Evolutionary conservation across 768 basidiomycete species (phyloP).

Genomic region (Lentinula sp.): DNA sequence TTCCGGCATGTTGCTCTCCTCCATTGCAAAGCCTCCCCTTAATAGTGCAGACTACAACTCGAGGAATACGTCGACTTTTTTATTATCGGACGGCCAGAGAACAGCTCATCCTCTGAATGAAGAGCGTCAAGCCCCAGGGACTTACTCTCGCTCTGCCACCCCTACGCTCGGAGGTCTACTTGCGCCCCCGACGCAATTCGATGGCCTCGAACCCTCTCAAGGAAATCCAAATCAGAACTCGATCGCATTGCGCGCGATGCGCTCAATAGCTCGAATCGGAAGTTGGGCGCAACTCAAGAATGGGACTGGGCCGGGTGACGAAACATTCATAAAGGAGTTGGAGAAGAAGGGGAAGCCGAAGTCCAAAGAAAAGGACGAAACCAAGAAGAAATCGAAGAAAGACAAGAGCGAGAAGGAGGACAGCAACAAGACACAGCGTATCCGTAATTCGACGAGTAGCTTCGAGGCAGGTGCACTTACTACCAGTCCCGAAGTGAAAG

Average conservation of each 20-base stretch:
- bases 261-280: conserved; percentile 64
- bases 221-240: conserved; percentile 39
- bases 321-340: conserved; percentile 19
- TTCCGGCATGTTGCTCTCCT: conserved; percentile 14
- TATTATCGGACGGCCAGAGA: not conserved
- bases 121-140: not conserved
- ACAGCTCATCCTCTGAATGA: not conserved
- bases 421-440: conserved; percentile 23
- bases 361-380: conserved; percentile 30
- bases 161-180: conserved; percentile 30
- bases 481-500: conserved; percentile 24
- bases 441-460: conserved; percentile 51
- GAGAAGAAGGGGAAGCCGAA: conserved; percentile 22
- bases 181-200: conserved; percentile 24
- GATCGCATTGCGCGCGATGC: conserved; percentile 74
- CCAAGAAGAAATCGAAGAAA: conserved; percentile 22
- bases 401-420: conserved; percentile 22
- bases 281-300: conserved; percentile 62
- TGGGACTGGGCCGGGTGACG: conserved; percentile 12
- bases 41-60: conserved; percentile 1
- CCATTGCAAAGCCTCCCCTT: not conserved
- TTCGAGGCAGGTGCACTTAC: conserved; percentile 63
- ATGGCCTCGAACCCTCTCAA: conserved; percentile 6
- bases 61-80: conserved; percentile 1
- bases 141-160: conserved; percentile 28